Evolutionary conservation across 805 yeast genomes (phyloP).

Genomic region (Saturnispora hagleri): DNA sequence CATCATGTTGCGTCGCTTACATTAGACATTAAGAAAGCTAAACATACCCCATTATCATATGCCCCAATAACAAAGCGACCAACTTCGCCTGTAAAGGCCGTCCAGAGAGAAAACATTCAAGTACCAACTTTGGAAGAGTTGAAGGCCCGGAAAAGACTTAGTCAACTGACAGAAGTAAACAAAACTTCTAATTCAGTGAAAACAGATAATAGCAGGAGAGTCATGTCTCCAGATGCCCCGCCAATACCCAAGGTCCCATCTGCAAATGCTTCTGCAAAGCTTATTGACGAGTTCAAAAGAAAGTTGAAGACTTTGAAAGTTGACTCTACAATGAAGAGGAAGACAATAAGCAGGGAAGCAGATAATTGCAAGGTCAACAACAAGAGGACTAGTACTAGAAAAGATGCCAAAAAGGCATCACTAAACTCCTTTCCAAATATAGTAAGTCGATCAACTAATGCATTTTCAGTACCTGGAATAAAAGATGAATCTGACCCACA

Average conservation of each 20-base stretch:
- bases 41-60: background rate
- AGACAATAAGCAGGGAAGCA: background rate
- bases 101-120: background rate
- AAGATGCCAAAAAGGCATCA: background rate
- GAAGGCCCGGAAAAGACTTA: background rate
- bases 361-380: background rate
- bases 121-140: slow-evolving; percentile 6
- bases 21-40: slow-evolving; percentile 1
- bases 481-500: too few species aligned
- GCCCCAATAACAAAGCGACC: background rate
- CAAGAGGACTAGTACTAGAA: background rate
- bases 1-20: background rate
- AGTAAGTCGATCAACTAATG: too few species aligned
- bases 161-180: background rate
- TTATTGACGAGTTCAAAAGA: slow-evolving; percentile 18
- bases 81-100: background rate
- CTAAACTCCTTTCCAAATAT: background rate
- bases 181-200: background rate
- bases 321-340: background rate
- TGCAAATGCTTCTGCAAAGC: slow-evolving; percentile 12
- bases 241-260: slow-evolving; percentile 14
- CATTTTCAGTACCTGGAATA: too few species aligned
- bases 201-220: background rate
- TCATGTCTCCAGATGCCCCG: slow-evolving; percentile 14
- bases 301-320: slow-evolving; percentile 14